phyloP scores from a whole-genome alignment of 2,329 filamentous ascomycete species.

The Xylariales sp. region DNA sequence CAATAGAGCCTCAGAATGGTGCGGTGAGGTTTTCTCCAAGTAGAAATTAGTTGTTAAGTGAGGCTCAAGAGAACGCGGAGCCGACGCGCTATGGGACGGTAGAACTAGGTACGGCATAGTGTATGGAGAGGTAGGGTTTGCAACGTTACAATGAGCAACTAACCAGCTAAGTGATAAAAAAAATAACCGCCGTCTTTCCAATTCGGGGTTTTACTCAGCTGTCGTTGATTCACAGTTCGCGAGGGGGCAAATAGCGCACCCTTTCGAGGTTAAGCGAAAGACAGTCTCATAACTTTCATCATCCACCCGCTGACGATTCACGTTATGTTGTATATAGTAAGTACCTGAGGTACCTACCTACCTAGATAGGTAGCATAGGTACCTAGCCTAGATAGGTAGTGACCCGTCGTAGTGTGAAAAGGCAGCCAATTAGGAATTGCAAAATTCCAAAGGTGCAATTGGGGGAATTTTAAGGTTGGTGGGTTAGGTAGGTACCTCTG shows the following conservation, averaged over 20 bases:
- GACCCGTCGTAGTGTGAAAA: too few species aligned
- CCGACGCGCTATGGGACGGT: background rate
- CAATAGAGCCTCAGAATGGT: background rate
- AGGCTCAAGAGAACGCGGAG: background rate
- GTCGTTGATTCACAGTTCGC: conserved; percentile 1
- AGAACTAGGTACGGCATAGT: background rate
- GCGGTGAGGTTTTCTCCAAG: background rate
- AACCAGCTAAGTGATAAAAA: background rate
- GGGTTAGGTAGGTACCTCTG: background rate
- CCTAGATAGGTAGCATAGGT: too few species aligned
- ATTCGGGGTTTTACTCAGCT: background rate
- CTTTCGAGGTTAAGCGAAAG: conserved; percentile 6
- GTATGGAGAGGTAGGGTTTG: background rate
- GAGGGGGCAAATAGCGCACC: conserved; percentile 5
- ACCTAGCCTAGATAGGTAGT: too few species aligned
- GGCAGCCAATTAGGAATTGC: too few species aligned
- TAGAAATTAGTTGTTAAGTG: background rate
- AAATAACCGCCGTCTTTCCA: background rate
- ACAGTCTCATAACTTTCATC: background rate
- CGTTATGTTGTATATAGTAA: too few species aligned
- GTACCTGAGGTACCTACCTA: too few species aligned
- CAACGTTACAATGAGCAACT: conserved; percentile 16
- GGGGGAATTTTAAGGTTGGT: too few species aligned
- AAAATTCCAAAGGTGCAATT: too few species aligned
- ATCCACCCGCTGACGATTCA: too few species aligned